Evolutionary conservation across 2,329 filamentous ascomycete species (phyloP).

Genomic region (Penicillium sp.): DNA sequence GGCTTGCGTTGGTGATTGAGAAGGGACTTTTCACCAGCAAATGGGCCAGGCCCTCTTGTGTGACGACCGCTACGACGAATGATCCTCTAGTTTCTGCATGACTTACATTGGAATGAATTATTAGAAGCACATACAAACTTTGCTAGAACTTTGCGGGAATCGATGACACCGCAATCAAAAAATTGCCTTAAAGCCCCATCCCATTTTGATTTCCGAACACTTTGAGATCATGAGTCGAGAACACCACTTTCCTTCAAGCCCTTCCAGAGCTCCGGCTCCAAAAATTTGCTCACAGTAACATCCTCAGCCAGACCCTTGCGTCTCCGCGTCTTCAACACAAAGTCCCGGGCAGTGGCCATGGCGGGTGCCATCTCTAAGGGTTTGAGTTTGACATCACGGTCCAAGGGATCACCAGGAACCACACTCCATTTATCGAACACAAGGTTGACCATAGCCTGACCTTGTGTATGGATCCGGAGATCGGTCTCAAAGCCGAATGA

Average conservation of each 20-base stretch:
- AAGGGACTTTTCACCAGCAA: background rate
- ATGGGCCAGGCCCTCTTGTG: background rate
- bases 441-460: conserved; percentile 82
- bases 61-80: conserved; percentile 6
- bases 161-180: conserved; percentile 14
- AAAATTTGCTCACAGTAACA: conserved; percentile 90
- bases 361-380: conserved; percentile 84
- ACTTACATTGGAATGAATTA: conserved; percentile 13
- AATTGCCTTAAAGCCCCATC: conserved; percentile 3
- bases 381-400: conserved; percentile 76
- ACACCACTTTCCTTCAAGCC: conserved; percentile 85
- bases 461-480: conserved; percentile 91
- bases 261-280: conserved; percentile 91
- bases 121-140: conserved; percentile 26
- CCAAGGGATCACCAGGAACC: conserved; percentile 91
- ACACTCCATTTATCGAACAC: conserved; percentile 97
- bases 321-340: conserved; percentile 91
- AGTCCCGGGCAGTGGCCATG: conserved; percentile 89
- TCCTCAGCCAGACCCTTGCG: conserved; percentile 95
- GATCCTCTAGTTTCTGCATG: background rate
- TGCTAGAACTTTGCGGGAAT: conserved; percentile 3
- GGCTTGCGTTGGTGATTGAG: background rate
- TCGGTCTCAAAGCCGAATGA: conserved; percentile 98
- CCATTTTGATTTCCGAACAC: conserved; percentile 2
- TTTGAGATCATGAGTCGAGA: conserved; percentile 58